A percentile compares a stretch with the other conserved stretches of the same genome.
phyloP scores from a whole-genome alignment of 1,284 basidiomycete species.

The Apiotrichum laibachii region DNA sequence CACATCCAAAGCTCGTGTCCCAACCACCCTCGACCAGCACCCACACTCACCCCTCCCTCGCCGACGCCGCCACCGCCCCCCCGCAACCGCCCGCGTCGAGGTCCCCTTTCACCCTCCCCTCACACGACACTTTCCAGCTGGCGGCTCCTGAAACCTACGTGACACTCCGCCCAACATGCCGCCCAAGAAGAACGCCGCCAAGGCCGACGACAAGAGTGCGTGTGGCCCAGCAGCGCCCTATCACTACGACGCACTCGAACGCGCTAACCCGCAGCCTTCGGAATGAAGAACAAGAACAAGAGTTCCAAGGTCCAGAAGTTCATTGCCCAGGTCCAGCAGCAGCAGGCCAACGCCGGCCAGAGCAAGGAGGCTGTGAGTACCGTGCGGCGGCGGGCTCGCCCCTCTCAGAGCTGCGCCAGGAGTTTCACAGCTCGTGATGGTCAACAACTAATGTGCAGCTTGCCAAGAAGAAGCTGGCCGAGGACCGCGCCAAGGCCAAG shows the following conservation, averaged over 20 bases:
- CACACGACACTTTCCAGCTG: not conserved
- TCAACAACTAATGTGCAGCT: conserved; percentile 44
- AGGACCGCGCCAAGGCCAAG: conserved; percentile 70
- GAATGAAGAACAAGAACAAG: conserved; percentile 97
- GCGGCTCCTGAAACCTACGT: not conserved
- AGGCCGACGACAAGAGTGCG: conserved; percentile 42
- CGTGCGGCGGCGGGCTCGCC: not conserved
- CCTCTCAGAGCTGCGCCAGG: not conserved
- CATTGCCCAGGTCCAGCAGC: conserved; percentile 73
- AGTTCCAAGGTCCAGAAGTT: conserved; percentile 87
- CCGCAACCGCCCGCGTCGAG: too few species aligned
- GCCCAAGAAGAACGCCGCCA: conserved; percentile 39
- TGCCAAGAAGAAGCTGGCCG: conserved; percentile 82
- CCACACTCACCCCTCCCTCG: too few species aligned
- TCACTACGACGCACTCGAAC: not conserved
- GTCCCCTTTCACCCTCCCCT: not conserved
- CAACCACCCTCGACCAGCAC: too few species aligned
- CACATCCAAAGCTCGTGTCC: too few species aligned
- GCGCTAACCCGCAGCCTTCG: conserved; percentile 58
- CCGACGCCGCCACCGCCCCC: too few species aligned
- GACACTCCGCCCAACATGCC: conserved; percentile 34
- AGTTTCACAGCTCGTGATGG: not conserved
- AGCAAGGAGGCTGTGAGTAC: conserved; percentile 60
- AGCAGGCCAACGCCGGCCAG: conserved; percentile 66
- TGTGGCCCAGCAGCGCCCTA: not conserved